These are phyloP conservation scores for Suhomyces pyralidae DNA, from an alignment of 805 yeast species.

Conservation along the genomic window DNA sequence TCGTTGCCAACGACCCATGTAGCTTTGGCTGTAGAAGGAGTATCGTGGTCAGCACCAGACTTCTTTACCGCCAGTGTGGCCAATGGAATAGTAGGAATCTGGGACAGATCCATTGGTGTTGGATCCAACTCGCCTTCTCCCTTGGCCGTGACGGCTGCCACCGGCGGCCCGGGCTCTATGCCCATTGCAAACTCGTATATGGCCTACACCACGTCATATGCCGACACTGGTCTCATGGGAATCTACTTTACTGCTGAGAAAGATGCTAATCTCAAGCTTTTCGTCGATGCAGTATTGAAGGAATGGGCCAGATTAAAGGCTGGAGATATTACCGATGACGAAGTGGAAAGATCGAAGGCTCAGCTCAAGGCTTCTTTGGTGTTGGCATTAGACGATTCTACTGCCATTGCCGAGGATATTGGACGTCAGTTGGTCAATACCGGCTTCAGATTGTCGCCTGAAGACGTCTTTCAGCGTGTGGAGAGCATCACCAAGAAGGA, in stretches of 20 bases:
- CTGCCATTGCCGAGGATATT: constrained; percentile 95
- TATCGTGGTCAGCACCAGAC: constrained; percentile 94
- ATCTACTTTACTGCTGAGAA: constrained; percentile 85
- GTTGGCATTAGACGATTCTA: constrained; percentile 87
- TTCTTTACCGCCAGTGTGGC: constrained; percentile 94
- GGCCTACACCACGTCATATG: constrained; percentile 96
- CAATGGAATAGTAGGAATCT: constrained; percentile 93
- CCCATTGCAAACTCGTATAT: constrained; percentile 89
- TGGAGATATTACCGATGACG: constrained; percentile 76
- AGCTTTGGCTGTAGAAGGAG: constrained; percentile 96
- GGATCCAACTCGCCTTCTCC: constrained; percentile 85
- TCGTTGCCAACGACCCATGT: constrained; percentile 85
- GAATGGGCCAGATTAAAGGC: constrained; percentile 87
- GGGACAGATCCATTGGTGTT: constrained; percentile 91
- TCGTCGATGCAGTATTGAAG: constrained; percentile 69
- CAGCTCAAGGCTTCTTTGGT: constrained; percentile 90
- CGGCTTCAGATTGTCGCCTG: constrained; percentile 72
- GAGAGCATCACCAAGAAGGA: constrained; percentile 76
- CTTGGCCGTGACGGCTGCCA: constrained; percentile 64
- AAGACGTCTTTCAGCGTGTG: constrained; percentile 70
- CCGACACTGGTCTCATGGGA: constrained; percentile 98
- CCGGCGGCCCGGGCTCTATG: constrained; percentile 52
- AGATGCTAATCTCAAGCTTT: constrained; percentile 58
- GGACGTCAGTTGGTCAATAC: constrained; percentile 97
- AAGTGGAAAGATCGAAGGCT: constrained; percentile 91